Conservation (phyloP, 345 rosid genomes). For the Excoecaria cochinchinensis region DNA sequence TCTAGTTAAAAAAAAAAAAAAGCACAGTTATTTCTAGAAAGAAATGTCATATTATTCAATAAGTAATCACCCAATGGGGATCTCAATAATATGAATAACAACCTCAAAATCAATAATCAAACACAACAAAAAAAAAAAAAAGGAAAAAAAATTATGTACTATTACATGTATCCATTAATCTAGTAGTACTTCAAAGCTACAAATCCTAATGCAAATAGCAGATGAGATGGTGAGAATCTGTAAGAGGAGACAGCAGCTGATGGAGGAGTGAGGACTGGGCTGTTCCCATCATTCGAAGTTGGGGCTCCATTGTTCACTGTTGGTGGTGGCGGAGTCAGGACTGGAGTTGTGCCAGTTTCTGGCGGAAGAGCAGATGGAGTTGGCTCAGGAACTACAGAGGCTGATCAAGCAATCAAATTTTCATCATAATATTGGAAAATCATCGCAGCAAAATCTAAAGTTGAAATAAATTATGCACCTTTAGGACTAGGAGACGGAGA, state of each 20-base stretch:
- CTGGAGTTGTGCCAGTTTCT: constrained; percentile 48
- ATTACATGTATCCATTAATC: neutral
- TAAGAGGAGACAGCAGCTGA: constrained; percentile 46
- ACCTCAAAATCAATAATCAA: neutral
- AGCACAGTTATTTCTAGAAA: neutral
- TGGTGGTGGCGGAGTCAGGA: constrained; percentile 48
- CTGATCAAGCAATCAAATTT: constrained; percentile 16
- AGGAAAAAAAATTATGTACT: neutral
- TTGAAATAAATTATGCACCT: constrained; percentile 24
- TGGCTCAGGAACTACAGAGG: constrained; percentile 58
- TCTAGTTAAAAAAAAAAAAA: too few species aligned
- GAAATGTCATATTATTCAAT: neutral
- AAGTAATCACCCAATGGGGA: constrained; percentile 27
- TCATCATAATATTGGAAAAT: too few species aligned
- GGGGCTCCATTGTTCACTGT: constrained; percentile 36
- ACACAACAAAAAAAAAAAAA: constrained; percentile 20
- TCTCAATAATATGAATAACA: neutral
- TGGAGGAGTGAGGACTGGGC: constrained; percentile 49
- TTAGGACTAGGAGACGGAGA: constrained; percentile 47
- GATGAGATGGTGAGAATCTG: constrained; percentile 44
- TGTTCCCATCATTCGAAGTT: constrained; percentile 44
- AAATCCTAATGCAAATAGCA: constrained; percentile 45
- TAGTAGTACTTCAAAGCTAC: constrained; percentile 39
- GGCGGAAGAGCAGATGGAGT: constrained; percentile 57
- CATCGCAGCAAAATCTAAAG: neutral